These are phyloP conservation scores for Cryptosporidium tyzzeri DNA, from an alignment of 169 alveolate genomes.

Conservation along the genomic window DNA sequence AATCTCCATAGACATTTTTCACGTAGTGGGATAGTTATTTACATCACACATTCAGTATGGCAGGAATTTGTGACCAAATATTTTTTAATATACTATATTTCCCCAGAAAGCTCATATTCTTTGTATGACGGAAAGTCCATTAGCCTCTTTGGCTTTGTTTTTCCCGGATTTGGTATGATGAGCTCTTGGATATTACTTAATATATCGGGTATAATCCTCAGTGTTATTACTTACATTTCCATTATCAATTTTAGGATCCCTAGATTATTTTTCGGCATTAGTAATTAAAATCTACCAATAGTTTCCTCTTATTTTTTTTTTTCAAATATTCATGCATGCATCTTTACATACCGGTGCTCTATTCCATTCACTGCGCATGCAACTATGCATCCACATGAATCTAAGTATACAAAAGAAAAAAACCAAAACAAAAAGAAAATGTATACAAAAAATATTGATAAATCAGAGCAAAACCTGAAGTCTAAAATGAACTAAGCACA, in stretches of 20 bases:
- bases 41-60: conserved; percentile 71
- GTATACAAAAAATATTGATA: background rate
- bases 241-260: conserved; percentile 12
- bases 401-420: too few species aligned
- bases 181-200: conserved; percentile 32
- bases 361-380: background rate
- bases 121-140: conserved; percentile 69
- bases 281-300: background rate
- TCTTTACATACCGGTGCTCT: background rate
- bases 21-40: conserved; percentile 57
- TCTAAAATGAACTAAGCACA: background rate
- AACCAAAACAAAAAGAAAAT: background rate
- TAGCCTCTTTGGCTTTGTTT: background rate
- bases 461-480: background rate
- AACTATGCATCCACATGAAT: background rate
- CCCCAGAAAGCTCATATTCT: conserved; percentile 44
- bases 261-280: conserved; percentile 22
- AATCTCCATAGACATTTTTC: conserved; percentile 38
- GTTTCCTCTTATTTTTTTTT: background rate
- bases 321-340: background rate
- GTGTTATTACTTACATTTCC: conserved; percentile 22
- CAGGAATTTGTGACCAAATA: conserved; percentile 40
- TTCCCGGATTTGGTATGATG: conserved; percentile 48
- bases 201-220: background rate
- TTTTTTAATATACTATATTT: conserved; percentile 13